Evolutionary conservation across 2,329 filamentous ascomycete genomes (phyloP).

Genomic region (Colletotrichum endophyticum): DNA sequence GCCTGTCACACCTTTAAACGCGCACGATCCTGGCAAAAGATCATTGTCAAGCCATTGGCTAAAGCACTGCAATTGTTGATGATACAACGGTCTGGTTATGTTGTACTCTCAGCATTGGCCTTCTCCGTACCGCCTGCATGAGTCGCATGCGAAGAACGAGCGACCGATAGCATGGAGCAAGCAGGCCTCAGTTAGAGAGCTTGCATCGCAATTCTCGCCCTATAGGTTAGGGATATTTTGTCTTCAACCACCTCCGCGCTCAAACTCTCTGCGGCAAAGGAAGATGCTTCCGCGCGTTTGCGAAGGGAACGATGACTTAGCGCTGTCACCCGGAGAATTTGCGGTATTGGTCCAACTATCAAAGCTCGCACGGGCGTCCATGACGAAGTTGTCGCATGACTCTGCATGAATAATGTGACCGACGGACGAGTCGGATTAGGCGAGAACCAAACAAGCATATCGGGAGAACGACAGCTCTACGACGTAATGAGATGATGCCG

Average conservation of each 20-base stretch:
- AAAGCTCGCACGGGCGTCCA: background rate
- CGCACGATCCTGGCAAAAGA: background rate
- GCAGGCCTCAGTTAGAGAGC: background rate
- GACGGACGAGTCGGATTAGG: background rate
- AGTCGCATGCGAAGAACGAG: background rate
- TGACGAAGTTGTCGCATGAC: background rate
- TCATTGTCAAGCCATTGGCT: background rate
- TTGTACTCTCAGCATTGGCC: background rate
- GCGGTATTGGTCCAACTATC: background rate
- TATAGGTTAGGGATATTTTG: background rate
- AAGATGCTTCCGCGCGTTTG: background rate
- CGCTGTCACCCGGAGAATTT: slow-evolving; percentile 9
- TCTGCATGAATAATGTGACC: slow-evolving; percentile 3
- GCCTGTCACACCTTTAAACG: background rate
- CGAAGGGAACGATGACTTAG: background rate
- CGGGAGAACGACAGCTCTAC: background rate
- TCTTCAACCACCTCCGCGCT: background rate
- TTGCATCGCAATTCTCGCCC: background rate
- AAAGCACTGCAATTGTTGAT: background rate
- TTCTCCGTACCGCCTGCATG: background rate
- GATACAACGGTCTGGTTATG: background rate
- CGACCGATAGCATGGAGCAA: background rate
- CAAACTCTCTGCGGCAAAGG: background rate
- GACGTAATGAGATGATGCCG: background rate
- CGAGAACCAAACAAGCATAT: background rate